These are phyloP conservation scores for Fusarium palustre DNA, from an alignment of 2,329 filamentous ascomycete genomes.

Conservation along the genomic window DNA sequence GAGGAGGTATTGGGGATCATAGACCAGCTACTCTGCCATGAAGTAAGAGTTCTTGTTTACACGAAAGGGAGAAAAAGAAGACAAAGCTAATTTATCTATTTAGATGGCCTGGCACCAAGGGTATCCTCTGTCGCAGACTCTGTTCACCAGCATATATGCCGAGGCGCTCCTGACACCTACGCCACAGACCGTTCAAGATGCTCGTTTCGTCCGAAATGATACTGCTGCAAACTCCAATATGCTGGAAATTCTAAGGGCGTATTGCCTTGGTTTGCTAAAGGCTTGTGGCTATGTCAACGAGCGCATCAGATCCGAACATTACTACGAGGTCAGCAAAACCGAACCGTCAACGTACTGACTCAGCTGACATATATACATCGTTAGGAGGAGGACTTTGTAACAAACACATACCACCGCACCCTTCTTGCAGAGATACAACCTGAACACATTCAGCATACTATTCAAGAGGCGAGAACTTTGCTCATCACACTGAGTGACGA, in stretches of 20 bases:
- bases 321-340: slow-evolving; percentile 76
- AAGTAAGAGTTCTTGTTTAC: slow-evolving; percentile 65
- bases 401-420: slow-evolving; percentile 86
- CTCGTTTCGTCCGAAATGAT: slow-evolving; percentile 66
- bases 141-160: slow-evolving; percentile 93
- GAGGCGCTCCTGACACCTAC: slow-evolving; percentile 82
- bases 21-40: slow-evolving; percentile 89
- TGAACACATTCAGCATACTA: slow-evolving; percentile 64
- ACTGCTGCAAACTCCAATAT: slow-evolving; percentile 57
- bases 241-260: slow-evolving; percentile 79
- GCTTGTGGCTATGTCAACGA: slow-evolving; percentile 82
- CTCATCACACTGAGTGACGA: slow-evolving; percentile 58
- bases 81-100: slow-evolving; percentile 15
- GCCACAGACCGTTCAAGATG: slow-evolving; percentile 72
- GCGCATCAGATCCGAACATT: slow-evolving; percentile 84
- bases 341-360: too few species aligned
- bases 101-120: slow-evolving; percentile 97
- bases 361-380: slow-evolving; percentile 8
- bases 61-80: too few species aligned
- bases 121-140: slow-evolving; percentile 93
- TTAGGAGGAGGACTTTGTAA: slow-evolving; percentile 95
- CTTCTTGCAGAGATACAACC: slow-evolving; percentile 74
- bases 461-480: slow-evolving; percentile 67
- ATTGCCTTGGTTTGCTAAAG: slow-evolving; percentile 87
- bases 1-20: slow-evolving; percentile 92